A percentile compares a stretch with the other conserved stretches of the same genome.
Evolutionary conservation across 1,139 yeast species (phyloP).

Genomic region (Torulaspora pretoriensis): DNA sequence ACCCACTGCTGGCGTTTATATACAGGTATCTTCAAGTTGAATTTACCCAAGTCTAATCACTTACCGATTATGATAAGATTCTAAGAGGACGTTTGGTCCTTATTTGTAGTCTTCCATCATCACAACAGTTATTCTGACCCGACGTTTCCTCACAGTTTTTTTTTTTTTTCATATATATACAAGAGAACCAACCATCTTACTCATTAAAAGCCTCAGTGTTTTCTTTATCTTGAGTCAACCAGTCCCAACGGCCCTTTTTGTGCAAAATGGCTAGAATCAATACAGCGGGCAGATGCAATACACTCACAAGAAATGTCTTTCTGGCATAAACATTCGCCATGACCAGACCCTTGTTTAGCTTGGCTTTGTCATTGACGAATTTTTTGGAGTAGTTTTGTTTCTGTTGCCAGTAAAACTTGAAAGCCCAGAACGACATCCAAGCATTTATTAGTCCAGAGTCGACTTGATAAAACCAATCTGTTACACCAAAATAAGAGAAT

Average conservation of each 20-base stretch:
- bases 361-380: conserved; percentile 35
- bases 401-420: conserved; percentile 79
- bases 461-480: conserved; percentile 74
- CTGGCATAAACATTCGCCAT: conserved; percentile 67
- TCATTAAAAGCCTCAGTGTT: conserved; percentile 11
- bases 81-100: too few species aligned
- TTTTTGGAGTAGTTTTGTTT: conserved; percentile 47
- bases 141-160: background rate
- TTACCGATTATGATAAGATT: too few species aligned
- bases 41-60: too few species aligned
- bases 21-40: too few species aligned
- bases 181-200: background rate
- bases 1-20: too few species aligned
- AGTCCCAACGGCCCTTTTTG: conserved; percentile 93
- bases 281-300: conserved; percentile 89
- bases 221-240: conserved; percentile 42
- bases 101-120: background rate
- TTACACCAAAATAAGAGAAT: conserved; percentile 68
- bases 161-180: background rate
- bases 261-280: conserved; percentile 89
- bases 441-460: conserved; percentile 81
- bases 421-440: conserved; percentile 81
- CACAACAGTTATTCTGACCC: background rate
- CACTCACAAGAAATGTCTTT: conserved; percentile 89
- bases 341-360: conserved; percentile 52